Evolutionary conservation across 345 rosid genomes (phyloP).

Genomic region (Populus ilicifolia): DNA sequence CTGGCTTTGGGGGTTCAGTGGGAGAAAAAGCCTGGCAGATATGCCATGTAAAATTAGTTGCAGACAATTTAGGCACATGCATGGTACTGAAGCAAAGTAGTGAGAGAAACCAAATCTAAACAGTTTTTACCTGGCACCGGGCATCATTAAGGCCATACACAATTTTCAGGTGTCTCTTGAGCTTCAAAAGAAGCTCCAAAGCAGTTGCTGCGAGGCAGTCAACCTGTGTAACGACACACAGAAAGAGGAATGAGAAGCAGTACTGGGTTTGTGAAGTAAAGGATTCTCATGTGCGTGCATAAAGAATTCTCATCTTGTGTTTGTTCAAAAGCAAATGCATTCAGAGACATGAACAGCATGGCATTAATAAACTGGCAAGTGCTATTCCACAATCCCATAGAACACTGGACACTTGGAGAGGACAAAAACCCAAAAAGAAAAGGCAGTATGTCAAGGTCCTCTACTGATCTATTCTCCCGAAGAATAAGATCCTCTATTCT

Average conservation of each 20-base stretch:
- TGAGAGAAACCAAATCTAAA: not conserved
- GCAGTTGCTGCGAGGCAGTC: constrained; percentile 73
- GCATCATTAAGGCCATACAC: constrained; percentile 80
- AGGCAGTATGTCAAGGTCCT: not conserved
- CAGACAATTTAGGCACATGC: not conserved
- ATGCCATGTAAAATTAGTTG: not conserved
- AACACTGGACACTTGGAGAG: not conserved
- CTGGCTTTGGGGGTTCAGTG: constrained; percentile 69
- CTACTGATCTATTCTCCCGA: not conserved
- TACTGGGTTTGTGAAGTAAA: not conserved
- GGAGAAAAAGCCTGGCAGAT: constrained; percentile 73
- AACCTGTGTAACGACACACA: constrained; percentile 40
- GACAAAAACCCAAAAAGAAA: too few species aligned
- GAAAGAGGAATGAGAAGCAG: constrained; percentile 9
- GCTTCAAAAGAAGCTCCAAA: constrained; percentile 86
- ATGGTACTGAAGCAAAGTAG: not conserved
- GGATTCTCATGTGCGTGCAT: not conserved
- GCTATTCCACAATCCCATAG: not conserved
- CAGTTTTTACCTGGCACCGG: constrained; percentile 76
- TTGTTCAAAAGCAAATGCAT: not conserved
- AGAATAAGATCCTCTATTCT: not conserved
- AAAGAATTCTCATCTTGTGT: not conserved
- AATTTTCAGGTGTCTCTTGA: constrained; percentile 86
- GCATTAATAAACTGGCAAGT: not conserved
- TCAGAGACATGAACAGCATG: not conserved